A percentile compares a stretch with the other conserved stretches of the same genome.
Conservation (phyloP, 1,284 basidiomycete species). For the Ganoderma meredithae region DNA sequence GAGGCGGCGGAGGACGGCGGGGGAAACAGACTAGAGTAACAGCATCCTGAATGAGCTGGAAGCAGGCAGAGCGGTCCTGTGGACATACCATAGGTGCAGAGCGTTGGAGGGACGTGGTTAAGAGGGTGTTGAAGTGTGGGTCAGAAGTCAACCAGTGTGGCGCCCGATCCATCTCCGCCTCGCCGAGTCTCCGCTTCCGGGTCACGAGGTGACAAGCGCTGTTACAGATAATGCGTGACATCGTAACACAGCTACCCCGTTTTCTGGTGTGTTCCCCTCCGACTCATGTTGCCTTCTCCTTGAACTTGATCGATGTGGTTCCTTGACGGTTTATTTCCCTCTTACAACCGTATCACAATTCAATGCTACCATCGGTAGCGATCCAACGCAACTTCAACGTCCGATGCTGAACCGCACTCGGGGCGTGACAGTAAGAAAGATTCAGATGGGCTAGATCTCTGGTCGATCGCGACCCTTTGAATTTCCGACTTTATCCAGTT, state of each 20-base stretch:
- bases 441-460: conserved; percentile 16
- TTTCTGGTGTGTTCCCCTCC: background rate
- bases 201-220: background rate
- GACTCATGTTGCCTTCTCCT: background rate
- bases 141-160: conserved; percentile 37
- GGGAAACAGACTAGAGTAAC: conserved; percentile 48
- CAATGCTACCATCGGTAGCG: background rate
- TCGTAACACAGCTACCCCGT: background rate
- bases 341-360: background rate
- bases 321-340: background rate
- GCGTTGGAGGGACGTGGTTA: background rate
- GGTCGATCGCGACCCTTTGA: background rate
- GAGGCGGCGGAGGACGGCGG: conserved; percentile 74
- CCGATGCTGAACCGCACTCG: background rate
- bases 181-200: conserved; percentile 9
- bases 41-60: background rate
- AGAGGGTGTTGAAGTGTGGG: conserved; percentile 31
- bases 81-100: background rate
- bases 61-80: background rate
- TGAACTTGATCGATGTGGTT: background rate
- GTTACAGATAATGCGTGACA: conserved; percentile 1
- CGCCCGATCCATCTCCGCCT: conserved; percentile 38
- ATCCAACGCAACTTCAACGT: background rate
- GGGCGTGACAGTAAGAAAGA: conserved; percentile 4
- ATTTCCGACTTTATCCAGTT: background rate